Conservation (phyloP, 495 filamentous ascomycete genomes). For the Cercophora samala region DNA sequence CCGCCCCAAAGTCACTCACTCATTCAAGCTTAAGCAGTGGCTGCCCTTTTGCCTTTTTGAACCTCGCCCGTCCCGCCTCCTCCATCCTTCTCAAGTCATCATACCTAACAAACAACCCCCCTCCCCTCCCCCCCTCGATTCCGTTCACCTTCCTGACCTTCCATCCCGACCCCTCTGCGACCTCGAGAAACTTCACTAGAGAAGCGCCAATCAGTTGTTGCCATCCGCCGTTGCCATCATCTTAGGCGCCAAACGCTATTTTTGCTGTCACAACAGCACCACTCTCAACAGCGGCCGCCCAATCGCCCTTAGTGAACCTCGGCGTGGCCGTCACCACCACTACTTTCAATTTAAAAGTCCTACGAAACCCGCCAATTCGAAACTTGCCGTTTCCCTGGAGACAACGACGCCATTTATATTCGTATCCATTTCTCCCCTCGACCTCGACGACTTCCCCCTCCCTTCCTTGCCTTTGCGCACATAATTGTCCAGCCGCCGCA, state of each 20-base stretch:
- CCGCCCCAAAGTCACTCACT: conserved; percentile 16
- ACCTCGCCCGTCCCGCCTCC: conserved; percentile 17
- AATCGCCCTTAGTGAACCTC: background rate
- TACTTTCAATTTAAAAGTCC: background rate
- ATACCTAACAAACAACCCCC: conserved; percentile 5
- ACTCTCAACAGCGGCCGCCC: background rate
- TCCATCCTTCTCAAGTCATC: conserved; percentile 6
- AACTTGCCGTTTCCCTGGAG: conserved; percentile 10
- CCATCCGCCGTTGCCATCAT: background rate
- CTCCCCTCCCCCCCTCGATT: background rate
- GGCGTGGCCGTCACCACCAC: background rate
- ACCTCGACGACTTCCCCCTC: background rate
- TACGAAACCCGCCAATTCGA: background rate
- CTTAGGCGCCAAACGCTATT: background rate
- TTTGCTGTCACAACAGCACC: background rate
- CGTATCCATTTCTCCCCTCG: background rate
- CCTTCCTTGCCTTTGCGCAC: background rate
- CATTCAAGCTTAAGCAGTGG: conserved; percentile 1
- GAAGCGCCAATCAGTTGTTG: background rate
- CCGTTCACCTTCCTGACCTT: background rate
- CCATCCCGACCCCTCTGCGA: background rate
- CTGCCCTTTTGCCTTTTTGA: conserved; percentile 23
- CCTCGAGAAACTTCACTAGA: background rate
- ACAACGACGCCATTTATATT: conserved; percentile 3
- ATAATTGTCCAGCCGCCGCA: conserved; percentile 16